These are phyloP conservation scores for Podospora conica DNA, from an alignment of 495 filamentous ascomycete species.

Conservation along the genomic window DNA sequence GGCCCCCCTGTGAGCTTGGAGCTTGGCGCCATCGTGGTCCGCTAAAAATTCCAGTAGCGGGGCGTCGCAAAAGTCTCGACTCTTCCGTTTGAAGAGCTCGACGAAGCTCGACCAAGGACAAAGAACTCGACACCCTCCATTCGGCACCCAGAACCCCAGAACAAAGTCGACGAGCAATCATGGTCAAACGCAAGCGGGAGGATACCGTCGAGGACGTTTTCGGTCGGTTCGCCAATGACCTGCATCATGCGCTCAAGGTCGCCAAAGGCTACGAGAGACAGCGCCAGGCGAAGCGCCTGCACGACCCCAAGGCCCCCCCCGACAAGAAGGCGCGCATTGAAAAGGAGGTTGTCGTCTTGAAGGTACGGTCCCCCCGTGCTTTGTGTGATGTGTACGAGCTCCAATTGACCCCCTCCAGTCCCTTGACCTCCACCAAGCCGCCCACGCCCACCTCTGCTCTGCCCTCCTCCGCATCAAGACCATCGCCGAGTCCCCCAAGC, in stretches of 20 bases:
- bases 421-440: slow-evolving; percentile 59
- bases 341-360: slow-evolving; percentile 68
- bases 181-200: slow-evolving; percentile 46
- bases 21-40: neutral
- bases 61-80: slow-evolving; percentile 4
- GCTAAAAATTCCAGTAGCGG: slow-evolving; percentile 20
- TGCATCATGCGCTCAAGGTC: slow-evolving; percentile 65
- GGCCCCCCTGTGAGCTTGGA: neutral
- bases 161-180: slow-evolving; percentile 12
- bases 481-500: slow-evolving; percentile 47
- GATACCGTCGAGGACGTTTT: slow-evolving; percentile 47
- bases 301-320: slow-evolving; percentile 53
- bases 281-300: slow-evolving; percentile 71
- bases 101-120: neutral
- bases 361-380: slow-evolving; percentile 43
- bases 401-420: slow-evolving; percentile 12
- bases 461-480: slow-evolving; percentile 67
- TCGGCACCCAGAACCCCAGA: slow-evolving; percentile 17
- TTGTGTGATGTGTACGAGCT: neutral
- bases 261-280: slow-evolving; percentile 86
- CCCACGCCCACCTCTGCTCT: slow-evolving; percentile 67
- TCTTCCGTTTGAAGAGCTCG: neutral
- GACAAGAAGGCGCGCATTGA: slow-evolving; percentile 53
- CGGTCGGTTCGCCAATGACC: slow-evolving; percentile 49
- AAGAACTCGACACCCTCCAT: slow-evolving; percentile 4